Base-by-base conservation (phyloP, 768 basidiomycete species). In the Russula compacta region DNA sequence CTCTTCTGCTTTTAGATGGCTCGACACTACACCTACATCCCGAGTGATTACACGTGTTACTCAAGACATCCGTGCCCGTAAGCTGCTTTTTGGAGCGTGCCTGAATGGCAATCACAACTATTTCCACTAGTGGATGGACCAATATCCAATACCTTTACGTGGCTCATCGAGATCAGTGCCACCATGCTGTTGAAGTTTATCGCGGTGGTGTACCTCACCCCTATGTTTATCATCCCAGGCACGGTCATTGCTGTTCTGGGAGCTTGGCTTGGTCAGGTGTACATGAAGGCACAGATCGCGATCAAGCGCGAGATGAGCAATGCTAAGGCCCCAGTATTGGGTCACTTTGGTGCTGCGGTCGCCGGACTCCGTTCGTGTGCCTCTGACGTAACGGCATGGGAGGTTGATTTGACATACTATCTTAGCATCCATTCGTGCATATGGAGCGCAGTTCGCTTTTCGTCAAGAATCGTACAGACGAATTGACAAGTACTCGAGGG, bases 41-140 rank as follows among this genome's bases (percentile, higher is more conserved):
- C 80, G 86, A 4, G 80, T 89, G 53, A 81, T 87, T 44, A 74
- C 83, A 33, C 78, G 86, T 53, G 82, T 82, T 69, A 87, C 86
- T 1, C 81, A 84, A 56, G 86, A 88, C 67, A 84, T 87, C 21
- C 73, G 73, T 51, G 67, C 72, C 14, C 58, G 73, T 72, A 58
- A 29, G 69, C 43, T 5, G 47, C 17, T 19, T n/a, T 33, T 32
- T n/a, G 6, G 44, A 21, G 44, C 4, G 24, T 43, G 15, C 14
- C 43, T 19, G 39, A 15, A 47, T 52, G 7, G 3, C 29, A 36
- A 46, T 10, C 24, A 49, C 3, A 7, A 0, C 35, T 24, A 21
- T 9, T 56, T 39, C 39, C 49, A 29, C 24, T 29, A 71, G 75
- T 78, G 47, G 77, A 78, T 60, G 75, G 70, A 8, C 71, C 70